Conservation (phyloP, 345 rosid genomes). For the Draba incana region DNA sequence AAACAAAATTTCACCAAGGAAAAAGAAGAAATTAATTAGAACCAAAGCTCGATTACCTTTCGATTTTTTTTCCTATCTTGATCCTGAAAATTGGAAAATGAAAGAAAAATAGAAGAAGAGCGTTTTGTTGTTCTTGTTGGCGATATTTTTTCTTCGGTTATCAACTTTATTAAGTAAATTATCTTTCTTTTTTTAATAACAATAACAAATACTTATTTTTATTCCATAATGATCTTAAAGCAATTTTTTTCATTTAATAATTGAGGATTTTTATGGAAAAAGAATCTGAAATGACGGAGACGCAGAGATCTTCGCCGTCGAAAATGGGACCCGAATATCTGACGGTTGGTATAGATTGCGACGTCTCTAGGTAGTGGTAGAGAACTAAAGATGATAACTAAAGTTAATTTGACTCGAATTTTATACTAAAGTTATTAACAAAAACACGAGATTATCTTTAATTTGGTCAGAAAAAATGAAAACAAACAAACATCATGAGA, state of each 20-base stretch:
- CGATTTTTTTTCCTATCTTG: slow-evolving; percentile 11
- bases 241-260: neutral
- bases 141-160: slow-evolving; percentile 28
- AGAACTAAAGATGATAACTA: slow-evolving; percentile 26
- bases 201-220: slow-evolving; percentile 1
- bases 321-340: slow-evolving; percentile 37
- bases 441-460: neutral
- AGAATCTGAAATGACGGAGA: slow-evolving; percentile 43
- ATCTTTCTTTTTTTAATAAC: slow-evolving; percentile 3
- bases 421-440: too few species aligned
- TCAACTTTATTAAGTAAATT: slow-evolving; percentile 17
- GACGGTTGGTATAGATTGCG: slow-evolving; percentile 46
- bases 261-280: slow-evolving; percentile 11
- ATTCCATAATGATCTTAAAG: slow-evolving; percentile 31
- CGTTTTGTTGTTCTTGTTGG: slow-evolving; percentile 33
- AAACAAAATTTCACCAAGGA: neutral
- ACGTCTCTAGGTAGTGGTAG: slow-evolving; percentile 44
- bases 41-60: slow-evolving; percentile 28
- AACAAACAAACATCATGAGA: slow-evolving; percentile 19
- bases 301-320: slow-evolving; percentile 41
- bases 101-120: slow-evolving; percentile 21
- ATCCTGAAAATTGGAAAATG: slow-evolving; percentile 18
- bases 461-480: slow-evolving; percentile 29
- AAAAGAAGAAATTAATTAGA: neutral
- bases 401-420: slow-evolving; percentile 9